Percentiles rank a stretch among this genome's conserved stretches.
Conservation (phyloP, 202 grass and related monocot species). For the Elaeis oleifera region DNA sequence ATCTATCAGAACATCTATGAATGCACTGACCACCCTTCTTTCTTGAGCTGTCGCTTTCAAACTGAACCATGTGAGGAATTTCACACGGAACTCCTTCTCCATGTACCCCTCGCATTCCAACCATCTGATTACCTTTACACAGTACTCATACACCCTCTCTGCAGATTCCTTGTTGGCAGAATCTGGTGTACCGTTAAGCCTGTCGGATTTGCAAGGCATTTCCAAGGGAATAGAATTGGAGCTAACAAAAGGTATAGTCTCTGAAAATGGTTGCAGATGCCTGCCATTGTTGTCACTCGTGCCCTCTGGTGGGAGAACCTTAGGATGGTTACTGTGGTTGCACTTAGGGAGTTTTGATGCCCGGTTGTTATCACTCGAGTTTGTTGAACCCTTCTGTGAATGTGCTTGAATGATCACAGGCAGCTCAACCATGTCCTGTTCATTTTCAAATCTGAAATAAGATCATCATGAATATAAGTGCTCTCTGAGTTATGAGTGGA, state of each 20-base stretch:
- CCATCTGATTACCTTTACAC: constrained; percentile 86
- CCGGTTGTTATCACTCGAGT: constrained; percentile 54
- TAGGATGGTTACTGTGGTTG: constrained; percentile 28
- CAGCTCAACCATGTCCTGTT: constrained; percentile 31
- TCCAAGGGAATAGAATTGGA: constrained; percentile 46
- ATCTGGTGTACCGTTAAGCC: constrained; percentile 45
- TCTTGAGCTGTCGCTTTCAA: constrained; percentile 76
- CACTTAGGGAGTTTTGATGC: constrained; percentile 15
- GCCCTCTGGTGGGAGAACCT: constrained; percentile 36
- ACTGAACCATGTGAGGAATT: constrained; percentile 95
- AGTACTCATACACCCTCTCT: constrained; percentile 76
- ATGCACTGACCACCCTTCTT: constrained; percentile 59
- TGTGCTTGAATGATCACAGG: constrained; percentile 30
- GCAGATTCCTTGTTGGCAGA: constrained; percentile 36
- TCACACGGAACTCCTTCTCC: constrained; percentile 65
- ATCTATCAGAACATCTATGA: constrained; percentile 57
- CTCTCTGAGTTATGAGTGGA: constrained; percentile 46
- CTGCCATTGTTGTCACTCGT: constrained; percentile 37
- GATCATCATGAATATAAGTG: constrained; percentile 28
- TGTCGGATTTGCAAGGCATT: constrained; percentile 50
- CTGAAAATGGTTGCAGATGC: constrained; percentile 53
- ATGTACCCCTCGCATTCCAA: constrained; percentile 68
- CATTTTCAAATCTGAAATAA: constrained; percentile 24
- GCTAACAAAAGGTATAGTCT: constrained; percentile 46
- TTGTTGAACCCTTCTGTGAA: constrained; percentile 83